Conservation (phyloP, 768 basidiomycete species). For the Lactarius sanguifluus region DNA sequence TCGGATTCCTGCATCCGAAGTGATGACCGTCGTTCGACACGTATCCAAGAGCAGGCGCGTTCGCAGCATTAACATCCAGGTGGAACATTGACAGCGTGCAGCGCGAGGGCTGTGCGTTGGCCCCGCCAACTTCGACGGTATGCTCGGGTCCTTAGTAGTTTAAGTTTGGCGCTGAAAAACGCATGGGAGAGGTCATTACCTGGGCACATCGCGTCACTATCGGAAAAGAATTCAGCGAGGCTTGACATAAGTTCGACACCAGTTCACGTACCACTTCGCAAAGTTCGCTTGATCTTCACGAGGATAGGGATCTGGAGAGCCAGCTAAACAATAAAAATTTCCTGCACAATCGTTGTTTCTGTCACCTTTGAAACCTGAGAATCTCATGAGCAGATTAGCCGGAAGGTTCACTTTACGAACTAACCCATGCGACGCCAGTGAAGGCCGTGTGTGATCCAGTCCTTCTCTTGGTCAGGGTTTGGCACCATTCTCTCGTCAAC, state of each 20-base stretch:
- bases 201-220: slow-evolving; percentile 50
- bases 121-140: slow-evolving; percentile 39
- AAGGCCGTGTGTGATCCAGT: slow-evolving; percentile 52
- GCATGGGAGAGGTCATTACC: slow-evolving; percentile 36
- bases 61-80: slow-evolving; percentile 33
- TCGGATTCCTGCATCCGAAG: slow-evolving; percentile 55
- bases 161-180: neutral
- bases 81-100: slow-evolving; percentile 57
- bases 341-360: neutral
- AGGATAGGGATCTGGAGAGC: slow-evolving; percentile 52
- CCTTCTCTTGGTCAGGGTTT: slow-evolving; percentile 48
- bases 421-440: slow-evolving; percentile 46
- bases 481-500: slow-evolving; percentile 45
- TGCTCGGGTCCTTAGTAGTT: slow-evolving; percentile 48
- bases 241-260: slow-evolving; percentile 37
- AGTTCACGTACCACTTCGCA: slow-evolving; percentile 37
- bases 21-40: slow-evolving; percentile 56
- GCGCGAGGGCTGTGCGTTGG: slow-evolving; percentile 48
- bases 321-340: neutral
- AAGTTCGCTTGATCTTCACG: slow-evolving; percentile 54
- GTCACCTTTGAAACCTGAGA: slow-evolving; percentile 52
- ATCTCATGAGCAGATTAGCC: neutral
- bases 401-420: slow-evolving; percentile 35
- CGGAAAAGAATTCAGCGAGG: slow-evolving; percentile 1
- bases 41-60: slow-evolving; percentile 42